A percentile compares a stretch with the other conserved stretches of the same genome.
These are phyloP conservation scores for Mortierella sp. DNA, from an alignment of 371 early-diverging fungal species.

Conservation along the genomic window DNA sequence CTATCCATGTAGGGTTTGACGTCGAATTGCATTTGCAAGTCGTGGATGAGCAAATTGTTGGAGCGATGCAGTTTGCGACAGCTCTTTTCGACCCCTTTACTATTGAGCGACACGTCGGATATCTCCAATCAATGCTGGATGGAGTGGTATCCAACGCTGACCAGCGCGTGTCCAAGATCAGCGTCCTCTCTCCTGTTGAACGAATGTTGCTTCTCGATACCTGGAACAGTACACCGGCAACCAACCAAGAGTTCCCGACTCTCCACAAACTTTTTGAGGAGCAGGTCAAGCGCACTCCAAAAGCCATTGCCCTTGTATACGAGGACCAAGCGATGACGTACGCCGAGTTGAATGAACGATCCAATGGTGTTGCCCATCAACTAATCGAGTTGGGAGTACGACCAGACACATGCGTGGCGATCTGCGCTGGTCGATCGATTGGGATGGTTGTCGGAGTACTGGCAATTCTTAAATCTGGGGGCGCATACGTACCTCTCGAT, in stretches of 20 bases:
- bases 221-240: slow-evolving; percentile 3
- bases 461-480: slow-evolving; percentile 17
- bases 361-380: slow-evolving; percentile 2
- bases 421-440: slow-evolving; percentile 14
- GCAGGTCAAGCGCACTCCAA: slow-evolving; percentile 9
- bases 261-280: slow-evolving; percentile 14
- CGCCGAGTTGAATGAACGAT: slow-evolving; percentile 2
- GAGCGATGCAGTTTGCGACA: slow-evolving; percentile 7
- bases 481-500: slow-evolving; percentile 19
- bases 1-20: neutral
- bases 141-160: neutral
- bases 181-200: slow-evolving; percentile 4
- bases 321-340: slow-evolving; percentile 14
- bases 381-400: slow-evolving; percentile 4
- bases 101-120: slow-evolving; percentile 11
- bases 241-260: neutral
- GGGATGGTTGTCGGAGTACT: slow-evolving; percentile 3
- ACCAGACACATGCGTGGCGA: slow-evolving; percentile 8
- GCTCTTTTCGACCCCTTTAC: slow-evolving; percentile 5
- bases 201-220: slow-evolving; percentile 5
- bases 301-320: slow-evolving; percentile 19
- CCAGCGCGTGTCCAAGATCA: slow-evolving; percentile 1
- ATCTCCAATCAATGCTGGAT: slow-evolving; percentile 4
- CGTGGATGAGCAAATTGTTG: slow-evolving; percentile 1
- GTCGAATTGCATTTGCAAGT: slow-evolving; percentile 2